Evolutionary conservation across 108 stramenopile species (phyloP).

Genomic region (Stephanodiscus minutulus): DNA sequence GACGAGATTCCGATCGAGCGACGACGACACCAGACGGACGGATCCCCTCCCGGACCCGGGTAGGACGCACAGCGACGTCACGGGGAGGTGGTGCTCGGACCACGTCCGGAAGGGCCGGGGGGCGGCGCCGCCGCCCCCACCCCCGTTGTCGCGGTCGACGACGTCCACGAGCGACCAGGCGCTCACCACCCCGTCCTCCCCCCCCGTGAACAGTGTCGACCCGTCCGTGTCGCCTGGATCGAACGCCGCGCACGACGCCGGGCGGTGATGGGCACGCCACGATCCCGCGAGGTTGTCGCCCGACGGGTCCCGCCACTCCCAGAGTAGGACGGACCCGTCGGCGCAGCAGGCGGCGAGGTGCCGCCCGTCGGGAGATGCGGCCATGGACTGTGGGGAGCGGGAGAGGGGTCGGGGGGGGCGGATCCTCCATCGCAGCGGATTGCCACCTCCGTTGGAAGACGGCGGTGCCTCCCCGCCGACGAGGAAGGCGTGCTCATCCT

Average conservation of each 20-base stretch:
- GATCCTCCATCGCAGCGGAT: slow-evolving; percentile 58
- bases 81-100: slow-evolving; percentile 54
- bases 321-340: slow-evolving; percentile 67
- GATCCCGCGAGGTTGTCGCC: slow-evolving; percentile 64
- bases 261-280: slow-evolving; percentile 78
- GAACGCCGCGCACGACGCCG: slow-evolving; percentile 61
- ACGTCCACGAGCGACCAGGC: slow-evolving; percentile 66
- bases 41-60: slow-evolving; percentile 18
- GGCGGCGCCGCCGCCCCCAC: not conserved
- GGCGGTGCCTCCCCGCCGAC: slow-evolving; percentile 4
- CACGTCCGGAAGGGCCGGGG: slow-evolving; percentile 70
- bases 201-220: slow-evolving; percentile 72
- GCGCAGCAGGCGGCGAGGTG: slow-evolving; percentile 66
- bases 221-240: slow-evolving; percentile 55
- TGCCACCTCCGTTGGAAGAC: slow-evolving; percentile 20
- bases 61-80: slow-evolving; percentile 37
- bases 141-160: slow-evolving; percentile 30
- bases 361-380: slow-evolving; percentile 69
- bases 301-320: slow-evolving; percentile 47
- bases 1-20: slow-evolving; percentile 58
- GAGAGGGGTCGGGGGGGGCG: slow-evolving; percentile 71
- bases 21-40: slow-evolving; percentile 50
- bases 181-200: slow-evolving; percentile 86
- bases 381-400: slow-evolving; percentile 38
- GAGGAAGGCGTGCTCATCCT: slow-evolving; percentile 44